Evolutionary conservation across 257 asterid genomes (phyloP).

Genomic region (Schizonepeta tenuifolia): DNA sequence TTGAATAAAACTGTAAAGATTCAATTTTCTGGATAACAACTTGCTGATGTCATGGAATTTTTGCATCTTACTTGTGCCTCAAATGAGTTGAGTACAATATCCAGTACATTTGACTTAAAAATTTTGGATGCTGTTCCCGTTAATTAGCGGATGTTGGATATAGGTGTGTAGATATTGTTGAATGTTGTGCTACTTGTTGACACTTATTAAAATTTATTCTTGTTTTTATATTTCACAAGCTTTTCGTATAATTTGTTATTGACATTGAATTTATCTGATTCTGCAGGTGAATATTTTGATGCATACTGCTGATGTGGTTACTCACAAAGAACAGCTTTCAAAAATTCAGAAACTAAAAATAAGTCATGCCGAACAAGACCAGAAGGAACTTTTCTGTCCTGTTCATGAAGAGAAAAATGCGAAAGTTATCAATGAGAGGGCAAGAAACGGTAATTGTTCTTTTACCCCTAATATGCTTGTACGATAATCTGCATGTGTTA

Average conservation of each 20-base stretch:
- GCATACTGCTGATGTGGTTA: constrained; percentile 60
- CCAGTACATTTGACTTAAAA: background rate
- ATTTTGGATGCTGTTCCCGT: background rate
- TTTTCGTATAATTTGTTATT: background rate
- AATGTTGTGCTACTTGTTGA: background rate
- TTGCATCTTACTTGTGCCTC: background rate
- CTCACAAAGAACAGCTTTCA: background rate
- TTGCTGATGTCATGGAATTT: too few relatives aligned
- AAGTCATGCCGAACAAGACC: constrained; percentile 34
- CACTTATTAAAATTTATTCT: background rate
- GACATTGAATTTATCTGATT: constrained; percentile 10
- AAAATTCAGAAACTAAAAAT: constrained; percentile 39
- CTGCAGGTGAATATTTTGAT: constrained; percentile 62
- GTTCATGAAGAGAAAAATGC: constrained; percentile 15
- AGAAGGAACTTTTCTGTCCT: constrained; percentile 39
- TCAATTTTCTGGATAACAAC: background rate
- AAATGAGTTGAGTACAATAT: background rate
- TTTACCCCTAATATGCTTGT: too few relatives aligned
- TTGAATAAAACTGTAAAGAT: background rate
- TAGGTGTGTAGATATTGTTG: background rate
- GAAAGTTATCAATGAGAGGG: constrained; percentile 26
- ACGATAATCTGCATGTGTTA: constrained; percentile 1
- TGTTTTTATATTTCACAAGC: too few relatives aligned
- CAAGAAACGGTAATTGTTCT: constrained; percentile 25
- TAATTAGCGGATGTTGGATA: background rate